Conservation (phyloP, 2,329 filamentous ascomycete genomes). For the Helicocarpus griseus region DNA sequence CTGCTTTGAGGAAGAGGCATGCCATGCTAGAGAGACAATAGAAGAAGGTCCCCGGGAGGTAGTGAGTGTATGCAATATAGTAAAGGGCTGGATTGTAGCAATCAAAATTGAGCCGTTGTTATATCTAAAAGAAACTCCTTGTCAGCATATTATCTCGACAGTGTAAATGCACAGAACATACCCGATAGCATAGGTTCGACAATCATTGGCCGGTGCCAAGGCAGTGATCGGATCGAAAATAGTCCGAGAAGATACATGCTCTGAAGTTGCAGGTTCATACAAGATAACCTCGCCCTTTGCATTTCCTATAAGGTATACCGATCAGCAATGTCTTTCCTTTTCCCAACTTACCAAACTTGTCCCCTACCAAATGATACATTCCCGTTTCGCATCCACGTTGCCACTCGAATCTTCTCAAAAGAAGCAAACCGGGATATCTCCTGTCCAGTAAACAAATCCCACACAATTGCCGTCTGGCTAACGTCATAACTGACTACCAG, state of each 20-base stretch:
- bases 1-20: constrained; percentile 89
- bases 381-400: constrained; percentile 93
- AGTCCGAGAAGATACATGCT: constrained; percentile 83
- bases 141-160: background rate
- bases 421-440: constrained; percentile 88
- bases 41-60: constrained; percentile 77
- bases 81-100: constrained; percentile 84
- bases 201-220: constrained; percentile 79
- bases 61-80: constrained; percentile 83
- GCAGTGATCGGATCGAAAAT: constrained; percentile 95
- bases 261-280: constrained; percentile 86
- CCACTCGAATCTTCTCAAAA: constrained; percentile 75
- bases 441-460: constrained; percentile 87
- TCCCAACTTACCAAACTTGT: constrained; percentile 2
- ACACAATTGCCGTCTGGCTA: constrained; percentile 86
- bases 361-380: constrained; percentile 81
- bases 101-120: constrained; percentile 91
- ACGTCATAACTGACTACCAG: constrained; percentile 89
- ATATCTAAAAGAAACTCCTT: constrained; percentile 50
- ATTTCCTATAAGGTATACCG: constrained; percentile 62
- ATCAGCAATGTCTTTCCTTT: constrained; percentile 8
- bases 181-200: constrained; percentile 78
- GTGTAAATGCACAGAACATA: constrained; percentile 5
- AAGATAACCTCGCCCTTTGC: constrained; percentile 85
- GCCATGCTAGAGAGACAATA: constrained; percentile 82